Percentiles rank a stretch among this genome's conserved stretches.
Evolutionary conservation across 345 rosid species (phyloP).

Genomic region (Lepidium aucheri): DNA sequence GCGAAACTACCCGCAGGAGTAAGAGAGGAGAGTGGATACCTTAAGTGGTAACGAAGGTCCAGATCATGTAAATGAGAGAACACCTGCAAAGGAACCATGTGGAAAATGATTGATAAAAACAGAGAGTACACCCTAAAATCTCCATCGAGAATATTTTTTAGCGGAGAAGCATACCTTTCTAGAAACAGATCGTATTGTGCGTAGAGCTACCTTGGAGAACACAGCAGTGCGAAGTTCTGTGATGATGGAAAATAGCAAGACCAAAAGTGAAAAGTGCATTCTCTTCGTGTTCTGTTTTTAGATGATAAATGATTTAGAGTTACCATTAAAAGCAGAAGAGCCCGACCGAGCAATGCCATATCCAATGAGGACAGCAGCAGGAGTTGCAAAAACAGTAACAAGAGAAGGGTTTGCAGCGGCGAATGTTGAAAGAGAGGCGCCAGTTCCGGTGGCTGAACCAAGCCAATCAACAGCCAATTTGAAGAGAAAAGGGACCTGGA

Average conservation of each 20-base stretch:
- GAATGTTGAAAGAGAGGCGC: slow-evolving; percentile 45
- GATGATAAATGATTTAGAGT: neutral
- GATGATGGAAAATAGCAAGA: slow-evolving; percentile 9
- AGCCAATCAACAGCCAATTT: slow-evolving; percentile 94
- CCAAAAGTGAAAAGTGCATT: neutral
- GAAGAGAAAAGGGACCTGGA: slow-evolving; percentile 93
- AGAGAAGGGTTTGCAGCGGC: slow-evolving; percentile 54
- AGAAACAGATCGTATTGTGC: slow-evolving; percentile 88
- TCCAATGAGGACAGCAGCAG: slow-evolving; percentile 77
- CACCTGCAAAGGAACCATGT: slow-evolving; percentile 42
- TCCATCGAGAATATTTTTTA: neutral
- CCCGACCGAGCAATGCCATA: slow-evolving; percentile 87
- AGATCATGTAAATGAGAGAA: slow-evolving; percentile 92
- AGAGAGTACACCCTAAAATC: neutral
- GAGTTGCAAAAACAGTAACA: slow-evolving; percentile 67
- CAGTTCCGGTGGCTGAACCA: slow-evolving; percentile 47
- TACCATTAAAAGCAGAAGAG: slow-evolving; percentile 90
- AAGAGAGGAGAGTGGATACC: slow-evolving; percentile 34
- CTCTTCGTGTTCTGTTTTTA: neutral
- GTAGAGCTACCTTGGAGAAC: slow-evolving; percentile 83
- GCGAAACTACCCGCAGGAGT: neutral
- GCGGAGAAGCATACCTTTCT: slow-evolving; percentile 52
- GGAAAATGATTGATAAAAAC: neutral
- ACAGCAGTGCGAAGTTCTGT: slow-evolving; percentile 94
- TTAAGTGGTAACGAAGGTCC: slow-evolving; percentile 87